phyloP scores from a whole-genome alignment of 768 basidiomycete species.

The Clathrus columnatus region DNA sequence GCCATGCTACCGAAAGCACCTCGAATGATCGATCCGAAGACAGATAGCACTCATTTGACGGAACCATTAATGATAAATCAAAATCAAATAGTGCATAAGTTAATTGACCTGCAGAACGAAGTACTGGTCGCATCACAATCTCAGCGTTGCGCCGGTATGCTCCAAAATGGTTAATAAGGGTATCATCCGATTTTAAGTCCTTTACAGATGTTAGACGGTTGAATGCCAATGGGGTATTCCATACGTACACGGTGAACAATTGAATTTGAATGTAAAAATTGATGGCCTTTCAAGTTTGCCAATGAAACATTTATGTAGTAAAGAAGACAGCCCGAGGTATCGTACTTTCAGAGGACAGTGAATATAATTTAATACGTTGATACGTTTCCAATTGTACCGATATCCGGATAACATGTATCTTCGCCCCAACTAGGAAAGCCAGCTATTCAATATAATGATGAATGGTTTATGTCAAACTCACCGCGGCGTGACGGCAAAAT shows the following conservation, averaged over 20 bases:
- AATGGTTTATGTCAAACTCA: neutral
- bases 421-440: slow-evolving; percentile 6
- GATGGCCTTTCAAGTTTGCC: slow-evolving; percentile 1
- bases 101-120: neutral
- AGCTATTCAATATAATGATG: neutral
- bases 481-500: slow-evolving; percentile 26
- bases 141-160: neutral
- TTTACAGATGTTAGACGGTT: neutral
- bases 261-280: slow-evolving; percentile 10
- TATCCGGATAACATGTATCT: slow-evolving; percentile 11
- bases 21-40: too few relatives aligned
- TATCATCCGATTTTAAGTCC: slow-evolving; percentile 10
- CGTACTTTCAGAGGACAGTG: neutral
- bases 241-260: slow-evolving; percentile 13
- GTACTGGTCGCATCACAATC: neutral
- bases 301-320: neutral
- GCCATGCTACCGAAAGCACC: too few relatives aligned
- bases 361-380: slow-evolving; percentile 10
- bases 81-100: neutral
- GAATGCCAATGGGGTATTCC: neutral
- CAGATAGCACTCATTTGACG: too few relatives aligned
- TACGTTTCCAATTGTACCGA: slow-evolving; percentile 6
- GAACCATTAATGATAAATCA: neutral
- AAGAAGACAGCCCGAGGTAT: neutral
- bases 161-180: slow-evolving; percentile 10